Conservation (phyloP, 2,329 filamentous ascomycete genomes). For the Fusarium palustre region DNA sequence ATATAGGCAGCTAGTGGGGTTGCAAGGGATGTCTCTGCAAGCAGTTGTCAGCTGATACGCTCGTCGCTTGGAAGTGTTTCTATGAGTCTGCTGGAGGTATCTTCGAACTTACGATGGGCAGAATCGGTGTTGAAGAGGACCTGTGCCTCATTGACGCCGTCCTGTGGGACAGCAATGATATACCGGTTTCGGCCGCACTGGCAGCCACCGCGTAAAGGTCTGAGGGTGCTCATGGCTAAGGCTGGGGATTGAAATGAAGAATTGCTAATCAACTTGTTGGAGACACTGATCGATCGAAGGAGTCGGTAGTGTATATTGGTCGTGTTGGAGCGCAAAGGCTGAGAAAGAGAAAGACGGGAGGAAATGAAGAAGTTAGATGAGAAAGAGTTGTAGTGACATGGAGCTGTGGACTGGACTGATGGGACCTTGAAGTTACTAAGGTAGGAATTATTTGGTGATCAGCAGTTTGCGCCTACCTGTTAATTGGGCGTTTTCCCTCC, state of each 20-base stretch:
- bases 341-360: not conserved
- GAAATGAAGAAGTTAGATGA: slow-evolving; percentile 13
- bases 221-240: slow-evolving; percentile 59
- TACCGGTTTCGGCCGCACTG: slow-evolving; percentile 89
- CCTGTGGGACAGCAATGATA: slow-evolving; percentile 74
- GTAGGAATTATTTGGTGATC: slow-evolving; percentile 37
- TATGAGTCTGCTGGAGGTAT: not conserved
- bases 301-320: slow-evolving; percentile 1
- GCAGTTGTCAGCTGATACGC: slow-evolving; percentile 20
- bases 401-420: slow-evolving; percentile 1
- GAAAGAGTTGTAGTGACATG: slow-evolving; percentile 11
- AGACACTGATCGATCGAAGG: not conserved
- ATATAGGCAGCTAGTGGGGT: slow-evolving; percentile 84
- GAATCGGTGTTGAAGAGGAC: slow-evolving; percentile 80
- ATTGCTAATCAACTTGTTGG: not conserved
- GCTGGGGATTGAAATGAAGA: not conserved
- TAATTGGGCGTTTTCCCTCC: slow-evolving; percentile 10
- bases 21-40: slow-evolving; percentile 72
- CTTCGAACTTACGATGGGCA: slow-evolving; percentile 73
- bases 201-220: slow-evolving; percentile 79
- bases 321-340: not conserved
- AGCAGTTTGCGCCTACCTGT: slow-evolving; percentile 20
- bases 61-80: not conserved
- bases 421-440: not conserved
- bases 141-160: slow-evolving; percentile 67